Conservation (phyloP, 768 basidiomycete species). For the Mycena latifolia region DNA sequence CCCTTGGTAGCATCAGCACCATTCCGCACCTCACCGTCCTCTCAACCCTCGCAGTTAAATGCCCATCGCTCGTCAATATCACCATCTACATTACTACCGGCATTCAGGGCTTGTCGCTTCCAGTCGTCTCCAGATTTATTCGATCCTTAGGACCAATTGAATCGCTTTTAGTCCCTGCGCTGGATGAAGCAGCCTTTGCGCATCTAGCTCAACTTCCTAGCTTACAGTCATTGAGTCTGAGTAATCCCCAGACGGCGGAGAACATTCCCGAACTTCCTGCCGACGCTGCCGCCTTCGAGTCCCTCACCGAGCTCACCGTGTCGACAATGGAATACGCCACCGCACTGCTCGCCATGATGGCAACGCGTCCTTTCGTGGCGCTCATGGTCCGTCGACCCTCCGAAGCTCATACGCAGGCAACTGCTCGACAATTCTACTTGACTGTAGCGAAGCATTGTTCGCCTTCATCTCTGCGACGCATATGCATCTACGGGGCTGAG, state of each 20-base stretch:
- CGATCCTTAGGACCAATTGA: background rate
- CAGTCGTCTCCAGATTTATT: background rate
- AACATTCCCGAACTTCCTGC: too few relatives aligned
- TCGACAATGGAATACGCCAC: background rate
- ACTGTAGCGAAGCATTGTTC: background rate
- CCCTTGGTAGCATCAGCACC: background rate
- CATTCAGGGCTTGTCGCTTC: background rate
- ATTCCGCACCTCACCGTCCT: background rate
- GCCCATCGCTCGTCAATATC: background rate
- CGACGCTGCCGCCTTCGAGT: background rate
- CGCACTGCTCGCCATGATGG: background rate
- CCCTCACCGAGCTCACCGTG: background rate
- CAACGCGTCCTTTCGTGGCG: background rate
- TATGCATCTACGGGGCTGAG: background rate
- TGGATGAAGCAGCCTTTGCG: background rate
- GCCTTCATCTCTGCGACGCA: background rate
- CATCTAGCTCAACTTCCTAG: constrained; percentile 2
- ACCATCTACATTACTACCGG: background rate
- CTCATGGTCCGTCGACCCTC: background rate
- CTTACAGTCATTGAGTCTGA: background rate
- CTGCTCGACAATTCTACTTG: constrained; percentile 1
- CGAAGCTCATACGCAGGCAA: background rate
- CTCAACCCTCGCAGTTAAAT: constrained; percentile 1
- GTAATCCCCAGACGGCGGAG: too few relatives aligned
- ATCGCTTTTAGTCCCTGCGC: background rate